A percentile compares a stretch with the other conserved stretches of the same genome.
phyloP scores from a whole-genome alignment of 495 filamentous ascomycete species.

The Pyronema domesticum region DNA sequence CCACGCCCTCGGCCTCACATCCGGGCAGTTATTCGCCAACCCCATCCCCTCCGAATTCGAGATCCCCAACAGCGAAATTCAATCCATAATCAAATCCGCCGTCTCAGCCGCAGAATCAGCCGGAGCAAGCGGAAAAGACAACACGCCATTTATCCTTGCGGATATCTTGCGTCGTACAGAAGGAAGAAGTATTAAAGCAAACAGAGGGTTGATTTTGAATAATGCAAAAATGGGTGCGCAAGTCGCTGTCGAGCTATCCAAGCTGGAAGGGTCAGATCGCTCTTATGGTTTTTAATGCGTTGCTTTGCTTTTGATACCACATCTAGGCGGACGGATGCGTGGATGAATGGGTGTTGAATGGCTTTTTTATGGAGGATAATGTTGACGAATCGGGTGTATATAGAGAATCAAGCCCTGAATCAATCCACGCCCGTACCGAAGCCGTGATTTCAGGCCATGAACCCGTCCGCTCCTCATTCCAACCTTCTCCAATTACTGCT shows the following conservation, averaged over 20 bases:
- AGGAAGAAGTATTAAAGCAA: slow-evolving; percentile 53
- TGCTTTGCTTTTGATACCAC: background rate
- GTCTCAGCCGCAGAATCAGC: slow-evolving; percentile 50
- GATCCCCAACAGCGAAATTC: slow-evolving; percentile 56
- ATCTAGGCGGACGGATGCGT: background rate
- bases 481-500: too few species aligned
- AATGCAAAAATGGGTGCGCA: slow-evolving; percentile 68
- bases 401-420: too few species aligned
- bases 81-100: slow-evolving; percentile 52
- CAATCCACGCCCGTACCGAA: too few species aligned
- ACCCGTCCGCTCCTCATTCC: too few species aligned
- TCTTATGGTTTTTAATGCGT: slow-evolving; percentile 2
- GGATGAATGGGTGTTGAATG: background rate
- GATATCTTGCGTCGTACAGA: slow-evolving; percentile 67
- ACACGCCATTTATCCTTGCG: slow-evolving; percentile 72
- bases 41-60: slow-evolving; percentile 57
- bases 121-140: slow-evolving; percentile 54
- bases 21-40: slow-evolving; percentile 72
- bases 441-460: too few species aligned
- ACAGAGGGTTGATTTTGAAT: slow-evolving; percentile 55
- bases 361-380: background rate
- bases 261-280: slow-evolving; percentile 34
- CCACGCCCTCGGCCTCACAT: slow-evolving; percentile 42
- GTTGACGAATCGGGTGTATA: background rate
- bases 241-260: slow-evolving; percentile 58